Conservation (phyloP, 1,139 yeast species). For the Magnusiomyces fungicola region DNA sequence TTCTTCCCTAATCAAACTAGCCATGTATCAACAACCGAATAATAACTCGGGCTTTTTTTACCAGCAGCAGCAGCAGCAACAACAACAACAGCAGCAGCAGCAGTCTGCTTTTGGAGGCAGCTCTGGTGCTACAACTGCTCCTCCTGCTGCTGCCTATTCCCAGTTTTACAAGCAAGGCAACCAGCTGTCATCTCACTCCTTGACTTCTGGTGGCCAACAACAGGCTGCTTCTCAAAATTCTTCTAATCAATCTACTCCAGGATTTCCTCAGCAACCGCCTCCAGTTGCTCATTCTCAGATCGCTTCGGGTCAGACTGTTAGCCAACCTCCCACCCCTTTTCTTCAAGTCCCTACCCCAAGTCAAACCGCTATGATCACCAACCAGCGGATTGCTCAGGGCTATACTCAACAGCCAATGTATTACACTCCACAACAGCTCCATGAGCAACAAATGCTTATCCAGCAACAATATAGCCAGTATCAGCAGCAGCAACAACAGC, state of each 20-base stretch:
- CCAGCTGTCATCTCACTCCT: slow-evolving; percentile 9
- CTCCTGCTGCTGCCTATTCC: slow-evolving; percentile 11
- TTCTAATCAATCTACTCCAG: slow-evolving; percentile 1
- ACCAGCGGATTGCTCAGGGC: slow-evolving; percentile 19
- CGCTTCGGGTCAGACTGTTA: background rate
- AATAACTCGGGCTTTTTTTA: slow-evolving; percentile 23
- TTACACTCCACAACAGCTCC: slow-evolving; percentile 17
- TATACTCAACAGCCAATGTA: slow-evolving; percentile 16
- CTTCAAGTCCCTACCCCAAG: slow-evolving; percentile 26
- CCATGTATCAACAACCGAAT: slow-evolving; percentile 12
- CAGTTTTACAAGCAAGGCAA: slow-evolving; percentile 10
- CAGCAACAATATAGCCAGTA: slow-evolving; percentile 12
- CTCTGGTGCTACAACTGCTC: slow-evolving; percentile 13
- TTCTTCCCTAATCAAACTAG: no score
- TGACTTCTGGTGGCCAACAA: background rate
- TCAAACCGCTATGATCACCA: slow-evolving; percentile 22
- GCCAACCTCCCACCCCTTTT: slow-evolving; percentile 18
- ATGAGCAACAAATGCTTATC: slow-evolving; percentile 15
- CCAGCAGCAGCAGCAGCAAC: slow-evolving; percentile 19
- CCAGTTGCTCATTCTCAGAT: slow-evolving; percentile 6
- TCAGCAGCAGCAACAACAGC: slow-evolving; percentile 18
- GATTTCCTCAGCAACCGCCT: slow-evolving; percentile 8
- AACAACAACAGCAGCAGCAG: slow-evolving; percentile 14
- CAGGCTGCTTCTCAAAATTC: background rate
- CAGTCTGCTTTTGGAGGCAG: slow-evolving; percentile 12